Evolutionary conservation across 208 protist species (phyloP).

Genomic region (Spongospora subterranea): DNA sequence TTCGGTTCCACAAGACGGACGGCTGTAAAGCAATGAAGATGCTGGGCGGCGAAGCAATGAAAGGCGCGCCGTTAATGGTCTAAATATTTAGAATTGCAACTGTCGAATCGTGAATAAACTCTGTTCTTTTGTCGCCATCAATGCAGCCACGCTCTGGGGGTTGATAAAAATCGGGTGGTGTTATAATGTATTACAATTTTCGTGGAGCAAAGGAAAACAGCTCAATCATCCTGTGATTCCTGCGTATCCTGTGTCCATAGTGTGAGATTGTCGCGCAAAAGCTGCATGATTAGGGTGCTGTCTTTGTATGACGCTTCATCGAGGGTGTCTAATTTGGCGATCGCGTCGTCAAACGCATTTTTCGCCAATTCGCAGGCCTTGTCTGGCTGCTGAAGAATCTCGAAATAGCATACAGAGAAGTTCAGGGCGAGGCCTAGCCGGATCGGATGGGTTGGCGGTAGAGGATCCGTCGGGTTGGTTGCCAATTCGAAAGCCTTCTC

Average conservation of each 20-base stretch:
- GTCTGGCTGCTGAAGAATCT: slow-evolving; percentile 78
- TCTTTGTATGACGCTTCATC: slow-evolving; percentile 81
- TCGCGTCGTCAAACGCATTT: slow-evolving; percentile 84
- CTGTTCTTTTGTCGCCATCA: no score
- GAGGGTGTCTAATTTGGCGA: slow-evolving; percentile 81
- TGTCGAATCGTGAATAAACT: no score
- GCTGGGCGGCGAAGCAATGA: background rate
- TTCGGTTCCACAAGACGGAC: background rate
- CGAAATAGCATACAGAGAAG: slow-evolving; percentile 88
- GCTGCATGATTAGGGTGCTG: slow-evolving; percentile 86
- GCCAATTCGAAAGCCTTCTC: slow-evolving; percentile 75
- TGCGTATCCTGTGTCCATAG: slow-evolving; percentile 79
- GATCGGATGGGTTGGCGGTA: slow-evolving; percentile 82
- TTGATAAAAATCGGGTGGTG: no score
- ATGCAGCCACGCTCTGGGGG: no score
- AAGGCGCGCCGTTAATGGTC: background rate
- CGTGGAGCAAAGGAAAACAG: background rate
- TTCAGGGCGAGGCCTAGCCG: slow-evolving; percentile 85
- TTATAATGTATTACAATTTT: no score
- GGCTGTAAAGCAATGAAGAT: background rate
- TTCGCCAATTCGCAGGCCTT: slow-evolving; percentile 82
- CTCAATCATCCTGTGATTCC: slow-evolving; percentile 56
- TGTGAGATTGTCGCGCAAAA: slow-evolving; percentile 84
- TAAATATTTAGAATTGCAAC: no score
- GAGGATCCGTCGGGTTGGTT: slow-evolving; percentile 62